phyloP scores from a whole-genome alignment of 768 basidiomycete species.

The Suillus cothurnatus region DNA sequence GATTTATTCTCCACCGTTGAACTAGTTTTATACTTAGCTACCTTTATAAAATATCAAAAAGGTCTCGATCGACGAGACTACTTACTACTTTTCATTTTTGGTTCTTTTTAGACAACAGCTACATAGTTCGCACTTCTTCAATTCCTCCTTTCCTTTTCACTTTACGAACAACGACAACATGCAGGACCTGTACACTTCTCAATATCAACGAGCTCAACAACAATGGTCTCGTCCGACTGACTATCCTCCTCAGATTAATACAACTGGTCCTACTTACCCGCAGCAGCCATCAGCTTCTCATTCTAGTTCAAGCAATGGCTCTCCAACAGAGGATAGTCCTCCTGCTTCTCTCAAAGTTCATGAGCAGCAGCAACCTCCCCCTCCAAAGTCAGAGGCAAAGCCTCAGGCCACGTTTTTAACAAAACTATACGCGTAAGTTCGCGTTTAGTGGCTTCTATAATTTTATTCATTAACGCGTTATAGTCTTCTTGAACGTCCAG shows the following conservation, averaged over 20 bases:
- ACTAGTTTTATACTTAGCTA: slow-evolving; percentile 39
- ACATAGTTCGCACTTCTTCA: slow-evolving; percentile 34
- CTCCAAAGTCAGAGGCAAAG: slow-evolving; percentile 74
- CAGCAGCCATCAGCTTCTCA: slow-evolving; percentile 36
- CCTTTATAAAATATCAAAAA: slow-evolving; percentile 13
- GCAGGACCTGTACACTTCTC: slow-evolving; percentile 51
- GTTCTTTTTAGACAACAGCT: slow-evolving; percentile 25
- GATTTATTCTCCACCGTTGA: slow-evolving; percentile 35
- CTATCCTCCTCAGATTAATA: slow-evolving; percentile 39
- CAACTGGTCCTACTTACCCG: slow-evolving; percentile 36
- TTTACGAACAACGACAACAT: slow-evolving; percentile 39
- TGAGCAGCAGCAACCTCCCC: slow-evolving; percentile 47
- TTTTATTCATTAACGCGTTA: slow-evolving; percentile 21
- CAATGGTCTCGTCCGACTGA: slow-evolving; percentile 35
- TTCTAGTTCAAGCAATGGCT: slow-evolving; percentile 44
- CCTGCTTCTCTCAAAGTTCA: slow-evolving; percentile 40
- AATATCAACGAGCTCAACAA: slow-evolving; percentile 45
- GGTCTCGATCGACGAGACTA: slow-evolving; percentile 33
- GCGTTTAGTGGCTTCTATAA: not conserved
- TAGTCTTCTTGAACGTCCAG: slow-evolving; percentile 86
- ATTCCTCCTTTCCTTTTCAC: slow-evolving; percentile 35
- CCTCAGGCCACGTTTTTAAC: slow-evolving; percentile 95
- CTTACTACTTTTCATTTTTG: slow-evolving; percentile 26
- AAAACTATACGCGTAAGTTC: slow-evolving; percentile 87
- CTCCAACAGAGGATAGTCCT: slow-evolving; percentile 48